These are phyloP conservation scores for Rhodosporidiobolus odoratus DNA, from an alignment of 768 basidiomycete species.

Conservation along the genomic window DNA sequence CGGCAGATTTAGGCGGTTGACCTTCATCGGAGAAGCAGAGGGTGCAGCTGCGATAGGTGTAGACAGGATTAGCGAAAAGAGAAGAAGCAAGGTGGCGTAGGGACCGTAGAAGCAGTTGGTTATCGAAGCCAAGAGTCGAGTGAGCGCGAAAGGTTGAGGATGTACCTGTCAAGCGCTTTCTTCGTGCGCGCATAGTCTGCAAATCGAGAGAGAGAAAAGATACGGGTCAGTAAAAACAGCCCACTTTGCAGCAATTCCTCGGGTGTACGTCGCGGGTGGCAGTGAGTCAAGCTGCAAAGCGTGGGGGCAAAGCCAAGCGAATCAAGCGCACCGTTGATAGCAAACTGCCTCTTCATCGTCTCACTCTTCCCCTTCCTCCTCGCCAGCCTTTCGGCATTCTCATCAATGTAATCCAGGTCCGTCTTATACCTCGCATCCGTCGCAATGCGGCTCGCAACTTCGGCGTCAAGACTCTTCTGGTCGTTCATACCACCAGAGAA, in stretches of 20 bases:
- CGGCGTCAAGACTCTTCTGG: constrained; percentile 84
- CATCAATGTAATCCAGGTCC: constrained; percentile 90
- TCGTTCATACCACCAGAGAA: constrained; percentile 83
- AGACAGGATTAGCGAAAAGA: neutral
- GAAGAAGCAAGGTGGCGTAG: too few species aligned
- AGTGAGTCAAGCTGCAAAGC: neutral
- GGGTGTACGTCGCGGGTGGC: neutral
- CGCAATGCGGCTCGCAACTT: constrained; percentile 81
- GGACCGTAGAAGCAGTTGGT: too few species aligned
- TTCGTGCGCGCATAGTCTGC: constrained; percentile 92
- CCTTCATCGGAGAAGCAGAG: constrained; percentile 67
- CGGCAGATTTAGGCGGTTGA: constrained; percentile 74
- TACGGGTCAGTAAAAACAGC: too few species aligned
- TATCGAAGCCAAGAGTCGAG: too few species aligned
- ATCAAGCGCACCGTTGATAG: constrained; percentile 70
- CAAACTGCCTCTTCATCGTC: constrained; percentile 93
- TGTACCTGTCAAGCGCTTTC: constrained; percentile 75
- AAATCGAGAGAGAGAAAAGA: neutral
- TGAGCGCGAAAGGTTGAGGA: constrained; percentile 55
- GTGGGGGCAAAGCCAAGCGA: neutral
- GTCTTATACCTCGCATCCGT: constrained; percentile 84
- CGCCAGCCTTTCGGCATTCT: constrained; percentile 87
- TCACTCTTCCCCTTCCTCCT: constrained; percentile 93
- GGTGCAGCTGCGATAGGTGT: constrained; percentile 24
- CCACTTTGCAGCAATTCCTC: neutral